A percentile compares a stretch with the other conserved stretches of the same genome.
Conservation (phyloP, 768 basidiomycete genomes). For the Saitozyma podzolica region DNA sequence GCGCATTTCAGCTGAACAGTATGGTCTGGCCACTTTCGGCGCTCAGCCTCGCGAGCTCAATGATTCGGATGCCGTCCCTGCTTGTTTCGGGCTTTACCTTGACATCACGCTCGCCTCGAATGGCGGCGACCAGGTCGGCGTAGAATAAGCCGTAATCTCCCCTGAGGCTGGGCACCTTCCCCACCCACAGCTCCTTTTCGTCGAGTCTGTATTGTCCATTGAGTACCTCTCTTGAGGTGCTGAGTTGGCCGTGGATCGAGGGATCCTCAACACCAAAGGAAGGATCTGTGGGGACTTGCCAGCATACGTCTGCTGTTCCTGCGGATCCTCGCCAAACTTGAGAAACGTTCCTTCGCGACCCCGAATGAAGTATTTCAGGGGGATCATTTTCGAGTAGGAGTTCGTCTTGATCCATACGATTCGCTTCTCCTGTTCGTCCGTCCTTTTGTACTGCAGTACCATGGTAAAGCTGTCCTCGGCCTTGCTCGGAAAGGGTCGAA, state of each 20-base stretch:
- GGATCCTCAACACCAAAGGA: constrained; percentile 5
- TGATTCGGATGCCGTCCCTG: constrained; percentile 18
- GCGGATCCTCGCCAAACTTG: constrained; percentile 15
- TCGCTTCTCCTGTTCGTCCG: constrained; percentile 2
- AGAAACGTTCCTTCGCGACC: constrained; percentile 11
- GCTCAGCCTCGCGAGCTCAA: constrained; percentile 26
- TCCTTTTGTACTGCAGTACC: constrained; percentile 13
- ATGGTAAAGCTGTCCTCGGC: constrained; percentile 20
- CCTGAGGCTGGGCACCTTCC: constrained; percentile 10
- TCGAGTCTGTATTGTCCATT: constrained; percentile 4
- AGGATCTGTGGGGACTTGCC: not conserved
- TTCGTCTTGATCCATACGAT: constrained; percentile 12
- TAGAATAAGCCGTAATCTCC: constrained; percentile 16
- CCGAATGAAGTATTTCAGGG: constrained; percentile 9
- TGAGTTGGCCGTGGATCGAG: constrained; percentile 1
- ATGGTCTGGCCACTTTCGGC: constrained; percentile 14
- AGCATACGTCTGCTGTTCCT: constrained; percentile 7
- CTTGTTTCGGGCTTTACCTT: constrained; percentile 12
- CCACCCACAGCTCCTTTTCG: constrained; percentile 6
- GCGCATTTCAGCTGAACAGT: no score
- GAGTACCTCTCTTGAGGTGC: constrained; percentile 4
- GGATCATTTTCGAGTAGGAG: not conserved
- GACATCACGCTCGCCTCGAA: constrained; percentile 8
- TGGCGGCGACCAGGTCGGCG: constrained; percentile 11
- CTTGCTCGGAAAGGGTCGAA: constrained; percentile 5